Evolutionary conservation across 805 yeast genomes (phyloP), one percentile per base, ranked within the genome.

Genomic region (Monosporozyma siamensis): DNA sequence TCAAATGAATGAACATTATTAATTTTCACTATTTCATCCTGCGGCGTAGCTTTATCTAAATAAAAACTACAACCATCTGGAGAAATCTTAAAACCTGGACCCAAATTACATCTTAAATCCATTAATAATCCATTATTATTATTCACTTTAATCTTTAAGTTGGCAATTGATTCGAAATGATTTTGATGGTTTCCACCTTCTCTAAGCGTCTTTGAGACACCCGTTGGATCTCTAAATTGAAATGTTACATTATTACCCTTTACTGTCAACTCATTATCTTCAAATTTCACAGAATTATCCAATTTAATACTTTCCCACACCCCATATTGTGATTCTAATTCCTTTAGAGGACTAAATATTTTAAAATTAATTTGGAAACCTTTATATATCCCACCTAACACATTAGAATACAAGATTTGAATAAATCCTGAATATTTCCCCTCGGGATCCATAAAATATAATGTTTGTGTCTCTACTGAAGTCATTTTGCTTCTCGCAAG

Each of bases 31-130:
- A 18, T 24, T 4, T 39, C 42, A 12, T 29, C 39, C n/a, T 31
- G 9, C 8, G 22, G 22, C 6, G 48, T 35, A 6, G 67, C 58
- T 58, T 85, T 87, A 15, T 71, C 75, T 24, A 75, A 70, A 59
- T 82, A 86, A 48, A 67, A 68, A 32, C 89, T 79, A 40, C 74
- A 65, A 44, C 95, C 95, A 56, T 84, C 80, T 34, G 76, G 71
- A 51, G 92, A 89, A 49, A 86, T 79, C 60, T 81, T 79, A 56
- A 85, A 79, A 24, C 94, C 90, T n/a, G 45, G 47, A 27, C 46
- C 51, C 12, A 59, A 44, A 35, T 48, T 46, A 7, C 53, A 51
- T 20, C 40, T 36, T 14, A 59, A 41, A 38, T 54, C 47, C 21
- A 35, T 35, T 3, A 24, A 15, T 15, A 35, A 35, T 3, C 43